Evolutionary conservation across 768 basidiomycete genomes (phyloP).

Genomic region (Leucogyrophana mollusca): DNA sequence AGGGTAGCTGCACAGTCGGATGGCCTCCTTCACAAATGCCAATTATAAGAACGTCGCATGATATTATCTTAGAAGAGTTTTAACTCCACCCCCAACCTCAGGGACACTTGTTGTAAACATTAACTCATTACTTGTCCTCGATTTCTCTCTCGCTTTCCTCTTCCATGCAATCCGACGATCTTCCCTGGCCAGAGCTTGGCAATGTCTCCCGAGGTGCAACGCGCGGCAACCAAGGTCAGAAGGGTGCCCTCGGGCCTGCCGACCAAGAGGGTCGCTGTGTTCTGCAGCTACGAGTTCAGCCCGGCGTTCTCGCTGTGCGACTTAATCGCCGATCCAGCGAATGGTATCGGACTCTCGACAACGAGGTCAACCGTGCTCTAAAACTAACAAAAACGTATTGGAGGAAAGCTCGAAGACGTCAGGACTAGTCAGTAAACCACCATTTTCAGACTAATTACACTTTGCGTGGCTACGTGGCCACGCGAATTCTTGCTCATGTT

Average conservation of each 20-base stretch:
- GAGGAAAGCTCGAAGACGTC: conserved; percentile 78
- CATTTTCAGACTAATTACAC: too few species aligned
- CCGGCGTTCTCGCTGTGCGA: conserved; percentile 74
- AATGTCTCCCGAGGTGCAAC: conserved; percentile 85
- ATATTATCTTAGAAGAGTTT: conserved; percentile 33
- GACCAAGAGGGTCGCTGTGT: conserved; percentile 74
- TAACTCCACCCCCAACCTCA: conserved; percentile 34
- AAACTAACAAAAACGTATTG: conserved; percentile 86
- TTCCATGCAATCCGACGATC: conserved; percentile 61
- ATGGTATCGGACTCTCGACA: conserved; percentile 78
- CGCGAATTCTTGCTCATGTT: conserved; percentile 8
- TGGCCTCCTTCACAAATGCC: conserved; percentile 26
- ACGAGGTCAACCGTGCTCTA: conserved; percentile 76
- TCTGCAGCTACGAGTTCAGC: conserved; percentile 81
- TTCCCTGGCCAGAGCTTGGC: conserved; percentile 84
- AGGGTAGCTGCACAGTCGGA: conserved; percentile 24
- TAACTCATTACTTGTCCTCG: conserved; percentile 8
- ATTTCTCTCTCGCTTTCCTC: conserved; percentile 1
- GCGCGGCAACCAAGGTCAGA: conserved; percentile 83
- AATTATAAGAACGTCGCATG: conserved; percentile 34
- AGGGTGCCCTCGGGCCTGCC: conserved; percentile 69
- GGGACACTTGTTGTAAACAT: conserved; percentile 15
- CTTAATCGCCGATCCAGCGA: conserved; percentile 77
- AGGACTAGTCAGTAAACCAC: conserved; percentile 54
- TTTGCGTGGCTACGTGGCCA: not conserved